These are phyloP conservation scores for Aspergillus diversus DNA, from an alignment of 495 filamentous ascomycete genomes.

Conservation along the genomic window DNA sequence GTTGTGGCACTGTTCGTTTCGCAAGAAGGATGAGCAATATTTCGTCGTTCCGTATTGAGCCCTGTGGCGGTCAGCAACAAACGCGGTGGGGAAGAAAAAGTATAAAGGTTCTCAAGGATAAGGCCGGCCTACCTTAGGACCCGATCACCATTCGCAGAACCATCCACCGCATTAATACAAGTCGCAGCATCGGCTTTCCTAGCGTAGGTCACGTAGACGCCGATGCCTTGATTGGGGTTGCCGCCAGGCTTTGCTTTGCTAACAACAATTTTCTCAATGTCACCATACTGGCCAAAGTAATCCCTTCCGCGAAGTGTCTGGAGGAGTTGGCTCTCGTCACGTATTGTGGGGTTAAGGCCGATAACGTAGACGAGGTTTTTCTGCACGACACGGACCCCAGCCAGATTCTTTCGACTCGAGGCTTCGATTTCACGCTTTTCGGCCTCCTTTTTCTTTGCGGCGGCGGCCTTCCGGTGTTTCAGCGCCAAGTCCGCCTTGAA, in stretches of 20 bases:
- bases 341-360: slow-evolving; percentile 85
- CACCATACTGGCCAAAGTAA: slow-evolving; percentile 98
- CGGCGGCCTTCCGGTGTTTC: slow-evolving; percentile 88
- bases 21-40: slow-evolving; percentile 96
- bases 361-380: slow-evolving; percentile 99
- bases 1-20: slow-evolving; percentile 91
- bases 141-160: slow-evolving; percentile 86
- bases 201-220: slow-evolving; percentile 96
- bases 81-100: no score
- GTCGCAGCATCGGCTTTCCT: slow-evolving; percentile 81
- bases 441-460: slow-evolving; percentile 89
- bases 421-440: slow-evolving; percentile 96
- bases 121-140: slow-evolving; percentile 61
- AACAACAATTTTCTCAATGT: slow-evolving; percentile 98
- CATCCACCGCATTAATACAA: slow-evolving; percentile 91
- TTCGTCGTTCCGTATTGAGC: slow-evolving; percentile 98
- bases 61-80: slow-evolving; percentile 47
- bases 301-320: slow-evolving; percentile 82
- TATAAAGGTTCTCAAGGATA: not conserved
- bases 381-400: slow-evolving; percentile 92
- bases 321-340: slow-evolving; percentile 82
- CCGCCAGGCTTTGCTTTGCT: slow-evolving; percentile 85
- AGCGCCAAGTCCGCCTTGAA: slow-evolving; percentile 87
- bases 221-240: slow-evolving; percentile 77
- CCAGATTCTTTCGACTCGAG: slow-evolving; percentile 90